Evolutionary conservation across 192 early-diverging fungal genomes (phyloP), one percentile per base, ranked within the genome.

Genomic region (Mortierella antarctica): DNA sequence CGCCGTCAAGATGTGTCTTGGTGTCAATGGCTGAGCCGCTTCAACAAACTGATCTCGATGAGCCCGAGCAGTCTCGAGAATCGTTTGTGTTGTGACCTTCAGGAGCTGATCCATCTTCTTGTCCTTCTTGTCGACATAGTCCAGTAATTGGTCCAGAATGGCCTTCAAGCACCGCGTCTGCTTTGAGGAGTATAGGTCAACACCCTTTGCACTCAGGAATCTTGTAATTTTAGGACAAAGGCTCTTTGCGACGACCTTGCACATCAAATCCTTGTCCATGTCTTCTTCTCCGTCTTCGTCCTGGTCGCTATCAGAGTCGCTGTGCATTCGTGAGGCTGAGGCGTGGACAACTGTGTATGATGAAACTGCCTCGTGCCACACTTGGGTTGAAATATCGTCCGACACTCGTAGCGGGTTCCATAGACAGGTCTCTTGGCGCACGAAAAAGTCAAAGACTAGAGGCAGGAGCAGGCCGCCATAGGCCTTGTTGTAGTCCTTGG

Each of bases 391-490:
- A 39, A 80, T 41, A 39, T 83, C 66, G 18, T 65, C 52, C 17
- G 41, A 39, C 63, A 84, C 85, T 49, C 70, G 61, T 42, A 88
- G 83, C 8, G 89, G 84, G 68, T 88, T 80, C 85, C 87, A 90
- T 1, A 83, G 65, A 18, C 88, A 71, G 7, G 87, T 67, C 60
- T 90, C 86, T 40, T 80, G 77, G n/a, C 89, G 83, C 9, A 90
- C 64, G 61, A 83, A 88, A 53, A 90, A 85, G 50, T 88, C 87
- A 83, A 90, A 90, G 9, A 87, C 89, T 8, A 81, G 69, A 1
- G 89, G 86, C 70, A 90, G 47, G 42, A 86, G 78, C 0, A 90
- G 71, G 1, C 84, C 85, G 13, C 89, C 89, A 71, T 86, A 90
- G 1, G 89, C 89, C 55, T 88, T 88, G 48, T 66, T 65, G 66